Conservation (phyloP, 495 filamentous ascomycete genomes). For the Antarctomyces pellizariae region DNA sequence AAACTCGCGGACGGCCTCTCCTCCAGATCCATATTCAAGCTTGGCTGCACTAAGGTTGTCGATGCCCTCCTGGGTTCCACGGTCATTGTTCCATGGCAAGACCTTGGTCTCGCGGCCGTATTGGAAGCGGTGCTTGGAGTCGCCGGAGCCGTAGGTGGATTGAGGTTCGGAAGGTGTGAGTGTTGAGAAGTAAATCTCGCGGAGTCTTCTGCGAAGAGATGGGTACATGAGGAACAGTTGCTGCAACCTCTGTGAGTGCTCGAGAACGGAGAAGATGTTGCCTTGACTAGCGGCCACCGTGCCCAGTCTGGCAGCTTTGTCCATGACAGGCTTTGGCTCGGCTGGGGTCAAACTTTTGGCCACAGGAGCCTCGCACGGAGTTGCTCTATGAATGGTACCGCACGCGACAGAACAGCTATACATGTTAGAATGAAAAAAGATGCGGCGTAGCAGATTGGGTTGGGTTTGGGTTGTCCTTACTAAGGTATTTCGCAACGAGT, state of each 20-base stretch:
- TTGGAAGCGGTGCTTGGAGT: neutral
- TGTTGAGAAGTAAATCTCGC: constrained; percentile 27
- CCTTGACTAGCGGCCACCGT: constrained; percentile 5
- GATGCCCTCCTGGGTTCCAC: constrained; percentile 16
- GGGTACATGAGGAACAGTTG: constrained; percentile 28
- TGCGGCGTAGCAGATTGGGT: constrained; percentile 2
- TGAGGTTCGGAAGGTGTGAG: constrained; percentile 13
- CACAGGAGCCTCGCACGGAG: constrained; percentile 13
- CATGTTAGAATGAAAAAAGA: constrained; percentile 1
- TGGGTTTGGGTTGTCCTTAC: constrained; percentile 24
- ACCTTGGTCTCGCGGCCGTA: constrained; percentile 4
- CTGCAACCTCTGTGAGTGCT: constrained; percentile 21
- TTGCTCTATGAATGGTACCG: constrained; percentile 35
- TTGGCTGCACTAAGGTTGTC: constrained; percentile 15
- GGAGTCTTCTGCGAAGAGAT: constrained; percentile 22
- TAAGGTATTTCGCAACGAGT: constrained; percentile 35
- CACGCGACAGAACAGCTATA: constrained; percentile 46
- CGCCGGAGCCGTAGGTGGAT: neutral
- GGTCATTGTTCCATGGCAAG: constrained; percentile 17
- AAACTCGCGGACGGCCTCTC: constrained; percentile 24
- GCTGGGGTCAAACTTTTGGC: constrained; percentile 4
- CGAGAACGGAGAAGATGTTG: constrained; percentile 14
- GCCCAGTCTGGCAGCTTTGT: constrained; percentile 5
- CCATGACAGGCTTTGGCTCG: constrained; percentile 4
- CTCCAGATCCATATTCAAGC: constrained; percentile 15